Evolutionary conservation across 2,329 filamentous ascomycete genomes (phyloP).

Genomic region (Aspergillus sp.): DNA sequence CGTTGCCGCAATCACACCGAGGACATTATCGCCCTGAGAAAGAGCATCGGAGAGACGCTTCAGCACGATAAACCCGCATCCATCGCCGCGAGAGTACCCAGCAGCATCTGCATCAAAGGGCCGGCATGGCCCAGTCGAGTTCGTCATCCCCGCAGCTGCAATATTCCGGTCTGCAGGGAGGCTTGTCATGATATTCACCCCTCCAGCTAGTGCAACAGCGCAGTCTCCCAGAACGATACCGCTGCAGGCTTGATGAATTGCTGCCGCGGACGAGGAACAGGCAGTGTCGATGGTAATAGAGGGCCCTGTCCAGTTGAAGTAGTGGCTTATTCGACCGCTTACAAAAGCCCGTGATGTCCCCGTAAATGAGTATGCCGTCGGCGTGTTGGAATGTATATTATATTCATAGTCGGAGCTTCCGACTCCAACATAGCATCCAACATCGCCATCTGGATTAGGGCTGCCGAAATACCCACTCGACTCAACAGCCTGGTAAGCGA

Average conservation of each 20-base stretch:
- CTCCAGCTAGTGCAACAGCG: slow-evolving; percentile 25
- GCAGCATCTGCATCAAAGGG: slow-evolving; percentile 11
- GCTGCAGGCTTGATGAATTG: slow-evolving; percentile 7
- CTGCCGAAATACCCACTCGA: not conserved
- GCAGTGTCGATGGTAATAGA: slow-evolving; percentile 7
- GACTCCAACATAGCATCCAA: slow-evolving; percentile 42
- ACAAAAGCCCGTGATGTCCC: slow-evolving; percentile 22
- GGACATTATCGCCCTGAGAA: slow-evolving; percentile 48
- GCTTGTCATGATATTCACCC: slow-evolving; percentile 31
- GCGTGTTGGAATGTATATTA: slow-evolving; percentile 35
- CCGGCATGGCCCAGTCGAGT: not conserved
- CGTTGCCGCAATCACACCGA: slow-evolving; percentile 38
- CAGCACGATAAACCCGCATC: slow-evolving; percentile 1
- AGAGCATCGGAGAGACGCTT: slow-evolving; percentile 40
- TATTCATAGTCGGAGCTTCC: slow-evolving; percentile 39
- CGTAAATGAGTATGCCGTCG: slow-evolving; percentile 35
- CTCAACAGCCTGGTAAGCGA: slow-evolving; percentile 11
- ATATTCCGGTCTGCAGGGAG: slow-evolving; percentile 13
- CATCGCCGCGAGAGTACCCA: slow-evolving; percentile 15
- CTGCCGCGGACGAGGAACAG: slow-evolving; percentile 25
- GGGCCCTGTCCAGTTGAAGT: slow-evolving; percentile 44
- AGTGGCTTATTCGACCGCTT: slow-evolving; percentile 36
- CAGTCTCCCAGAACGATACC: not conserved
- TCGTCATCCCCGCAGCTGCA: not conserved
- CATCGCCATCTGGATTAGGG: not conserved